Percentiles rank a stretch among this genome's conserved stretches.
Conservation (phyloP, 371 early-diverging fungal species). For the Mucor circinelloides region DNA sequence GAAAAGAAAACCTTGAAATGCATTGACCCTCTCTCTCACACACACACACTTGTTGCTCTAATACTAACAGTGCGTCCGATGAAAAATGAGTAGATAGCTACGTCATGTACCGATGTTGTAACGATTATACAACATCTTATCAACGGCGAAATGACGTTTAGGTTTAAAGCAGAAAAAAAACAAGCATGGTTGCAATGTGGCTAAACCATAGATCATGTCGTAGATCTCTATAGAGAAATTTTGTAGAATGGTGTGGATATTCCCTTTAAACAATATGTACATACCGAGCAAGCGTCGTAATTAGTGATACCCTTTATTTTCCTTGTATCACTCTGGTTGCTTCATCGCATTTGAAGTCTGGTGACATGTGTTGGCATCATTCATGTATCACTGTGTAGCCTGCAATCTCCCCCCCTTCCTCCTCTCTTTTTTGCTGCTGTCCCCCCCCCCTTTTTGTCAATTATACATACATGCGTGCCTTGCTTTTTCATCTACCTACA, state of each 20-base stretch:
- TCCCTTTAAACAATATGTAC: neutral
- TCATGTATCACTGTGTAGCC: constrained; percentile 3
- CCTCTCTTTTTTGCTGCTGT: too few species aligned
- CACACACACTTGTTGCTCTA: too few species aligned
- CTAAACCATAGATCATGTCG: neutral
- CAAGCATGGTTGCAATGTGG: neutral
- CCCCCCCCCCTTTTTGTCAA: neutral
- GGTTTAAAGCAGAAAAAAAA: too few species aligned
- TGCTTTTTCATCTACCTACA: neutral
- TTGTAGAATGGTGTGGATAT: neutral
- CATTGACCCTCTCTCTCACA: neutral
- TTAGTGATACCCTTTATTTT: neutral
- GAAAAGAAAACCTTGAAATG: neutral
- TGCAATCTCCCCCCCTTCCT: neutral
- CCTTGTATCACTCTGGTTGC: neutral
- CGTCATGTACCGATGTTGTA: neutral
- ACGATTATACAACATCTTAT: neutral
- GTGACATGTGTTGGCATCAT: constrained; percentile 8
- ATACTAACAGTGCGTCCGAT: neutral
- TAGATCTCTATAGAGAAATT: neutral
- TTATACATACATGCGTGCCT: neutral
- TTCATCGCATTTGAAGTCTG: constrained; percentile 5
- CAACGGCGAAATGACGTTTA: neutral
- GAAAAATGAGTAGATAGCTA: neutral
- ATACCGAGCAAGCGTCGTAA: neutral